Base-by-base conservation (phyloP, 2,329 filamentous ascomycete genomes). In the Xylaria multiplex region DNA sequence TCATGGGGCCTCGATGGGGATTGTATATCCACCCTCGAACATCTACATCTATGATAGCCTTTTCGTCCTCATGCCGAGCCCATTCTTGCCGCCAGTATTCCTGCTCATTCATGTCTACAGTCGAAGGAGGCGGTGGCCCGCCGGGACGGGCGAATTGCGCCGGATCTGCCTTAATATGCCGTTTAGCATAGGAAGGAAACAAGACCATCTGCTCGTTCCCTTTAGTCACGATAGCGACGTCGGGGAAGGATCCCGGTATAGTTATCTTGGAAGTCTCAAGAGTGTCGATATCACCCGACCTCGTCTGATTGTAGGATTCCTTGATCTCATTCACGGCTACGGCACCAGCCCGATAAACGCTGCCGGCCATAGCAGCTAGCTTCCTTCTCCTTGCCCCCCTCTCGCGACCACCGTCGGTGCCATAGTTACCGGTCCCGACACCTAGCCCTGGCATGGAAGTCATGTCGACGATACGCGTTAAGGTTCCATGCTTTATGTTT, bases 21-120 rank as follows among this genome's bases (percentile, higher is more conserved):
- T 89, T 88, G 78, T 97, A 99, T 58, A 98, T 87, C 96, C 96
- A 99, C 14, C 96, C 96, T 71, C 95, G 87, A 27, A 99, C 93
- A 77, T 99, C 95, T 6, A 98, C 93, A 75, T 98, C 95, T 1
- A 97, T 92, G 3, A 97, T 83, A 0, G 94, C 93, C 77, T 91
- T 91, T 73, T 93, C 90, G 66, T 95, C 90, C 77, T 97, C 91
- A 59, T 90, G 86, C 67, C 86, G 86, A 64, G 94, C 88, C 91
- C 92, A 97, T 74, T 95, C 89, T 61, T 88, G 82, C 48, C 86
- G 87, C 90, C 91, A 95, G 77, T 91, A 94, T 45, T 93, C 89
- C 50, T 88, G 86, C 69, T 93, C 89, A 50, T 83, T 84, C 37
- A 86, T 81, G 1, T 64, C 79, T 77, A 69, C 70, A 50, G 81